These are phyloP conservation scores for Lachancea meyersii DNA, from an alignment of 805 yeast species.

Conservation along the genomic window DNA sequence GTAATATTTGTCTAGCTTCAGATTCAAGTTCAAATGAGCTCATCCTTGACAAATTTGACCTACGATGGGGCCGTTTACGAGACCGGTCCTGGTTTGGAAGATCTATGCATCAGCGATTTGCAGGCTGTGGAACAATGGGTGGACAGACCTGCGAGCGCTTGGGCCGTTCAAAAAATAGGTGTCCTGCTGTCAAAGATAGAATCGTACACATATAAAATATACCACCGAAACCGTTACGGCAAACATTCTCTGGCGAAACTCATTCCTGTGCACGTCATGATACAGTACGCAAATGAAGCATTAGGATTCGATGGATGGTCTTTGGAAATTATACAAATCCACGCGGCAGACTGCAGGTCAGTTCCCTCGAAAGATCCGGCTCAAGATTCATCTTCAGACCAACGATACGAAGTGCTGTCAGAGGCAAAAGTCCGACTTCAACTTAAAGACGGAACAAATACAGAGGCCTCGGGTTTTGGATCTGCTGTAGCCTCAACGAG, in stretches of 20 bases:
- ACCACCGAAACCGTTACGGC: constrained; percentile 24
- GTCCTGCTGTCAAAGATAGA: constrained; percentile 45
- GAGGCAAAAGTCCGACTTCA: constrained; percentile 56
- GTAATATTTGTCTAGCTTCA: too few species aligned
- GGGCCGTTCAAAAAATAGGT: constrained; percentile 46
- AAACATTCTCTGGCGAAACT: constrained; percentile 24
- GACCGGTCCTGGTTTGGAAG: constrained; percentile 16
- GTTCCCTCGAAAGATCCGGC: constrained; percentile 6
- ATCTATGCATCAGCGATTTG: constrained; percentile 20
- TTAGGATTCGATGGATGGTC: constrained; percentile 59
- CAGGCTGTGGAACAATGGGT: constrained; percentile 30
- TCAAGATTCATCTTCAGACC: neutral
- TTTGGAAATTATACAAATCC: constrained; percentile 34
- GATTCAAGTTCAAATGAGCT: constrained; percentile 2
- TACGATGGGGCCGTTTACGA: constrained; percentile 17
- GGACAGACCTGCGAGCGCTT: constrained; percentile 37
- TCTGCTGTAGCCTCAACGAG: constrained; percentile 52
- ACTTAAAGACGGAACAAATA: constrained; percentile 74
- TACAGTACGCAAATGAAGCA: constrained; percentile 42
- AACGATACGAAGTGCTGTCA: constrained; percentile 24
- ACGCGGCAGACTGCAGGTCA: constrained; percentile 16
- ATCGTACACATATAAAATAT: constrained; percentile 23
- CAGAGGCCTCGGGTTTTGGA: constrained; percentile 74
- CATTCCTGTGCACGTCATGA: constrained; percentile 33
- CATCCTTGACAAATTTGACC: constrained; percentile 11